Conservation (phyloP, 768 basidiomycete genomes). For the Tulasnella sp. region DNA sequence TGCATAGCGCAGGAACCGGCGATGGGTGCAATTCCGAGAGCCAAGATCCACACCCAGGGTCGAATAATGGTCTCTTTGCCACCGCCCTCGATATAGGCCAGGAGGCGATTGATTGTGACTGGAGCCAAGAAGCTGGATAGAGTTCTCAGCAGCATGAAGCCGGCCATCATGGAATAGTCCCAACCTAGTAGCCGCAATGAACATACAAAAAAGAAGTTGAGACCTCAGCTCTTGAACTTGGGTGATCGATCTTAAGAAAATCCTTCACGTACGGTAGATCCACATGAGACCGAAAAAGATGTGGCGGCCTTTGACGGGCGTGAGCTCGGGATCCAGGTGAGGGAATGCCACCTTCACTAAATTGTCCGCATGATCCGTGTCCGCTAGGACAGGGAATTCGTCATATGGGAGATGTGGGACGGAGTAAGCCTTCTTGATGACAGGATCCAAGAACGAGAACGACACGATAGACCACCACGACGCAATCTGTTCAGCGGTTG, state of each 20-base stretch:
- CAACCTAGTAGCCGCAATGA: too few species aligned
- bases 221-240: too few species aligned
- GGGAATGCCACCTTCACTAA: constrained; percentile 26
- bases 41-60: constrained; percentile 46
- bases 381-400: constrained; percentile 36
- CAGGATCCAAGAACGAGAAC: constrained; percentile 45
- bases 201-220: too few species aligned
- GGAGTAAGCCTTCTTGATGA: constrained; percentile 36
- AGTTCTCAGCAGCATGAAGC: constrained; percentile 7
- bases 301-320: constrained; percentile 23
- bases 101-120: constrained; percentile 20
- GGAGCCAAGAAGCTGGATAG: constrained; percentile 7
- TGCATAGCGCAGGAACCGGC: constrained; percentile 35
- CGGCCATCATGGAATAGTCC: constrained; percentile 19
- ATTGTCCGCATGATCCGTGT: constrained; percentile 29
- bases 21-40: constrained; percentile 24
- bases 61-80: constrained; percentile 39
- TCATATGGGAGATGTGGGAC: constrained; percentile 35
- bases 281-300: constrained; percentile 24
- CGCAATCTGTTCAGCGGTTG: constrained; percentile 41
- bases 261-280: constrained; percentile 21
- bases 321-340: constrained; percentile 26
- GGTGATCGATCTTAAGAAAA: not conserved
- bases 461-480: constrained; percentile 35
- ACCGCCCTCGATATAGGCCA: constrained; percentile 43